Conservation (phyloP, 148 eudicot species). For the Camellia granthamiana region DNA sequence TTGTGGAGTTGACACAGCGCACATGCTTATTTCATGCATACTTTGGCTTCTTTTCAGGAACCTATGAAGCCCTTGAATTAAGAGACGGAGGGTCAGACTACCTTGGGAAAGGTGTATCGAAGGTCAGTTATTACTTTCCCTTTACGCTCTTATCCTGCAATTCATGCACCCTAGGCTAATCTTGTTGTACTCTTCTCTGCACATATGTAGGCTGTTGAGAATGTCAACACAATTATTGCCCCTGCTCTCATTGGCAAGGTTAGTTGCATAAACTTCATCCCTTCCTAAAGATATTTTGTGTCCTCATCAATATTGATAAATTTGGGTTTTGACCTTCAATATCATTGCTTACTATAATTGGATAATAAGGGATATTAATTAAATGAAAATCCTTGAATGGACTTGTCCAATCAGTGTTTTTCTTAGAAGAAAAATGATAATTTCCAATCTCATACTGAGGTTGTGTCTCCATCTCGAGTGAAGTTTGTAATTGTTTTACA, state of each 20-base stretch:
- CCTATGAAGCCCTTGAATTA: constrained; percentile 89
- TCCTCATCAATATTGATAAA: background rate
- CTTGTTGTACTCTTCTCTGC: background rate
- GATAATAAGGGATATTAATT: background rate
- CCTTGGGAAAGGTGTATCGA: constrained; percentile 88
- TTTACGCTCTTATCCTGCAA: background rate
- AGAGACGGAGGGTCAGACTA: constrained; percentile 91
- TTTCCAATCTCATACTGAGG: background rate
- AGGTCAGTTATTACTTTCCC: constrained; percentile 40
- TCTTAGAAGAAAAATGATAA: background rate
- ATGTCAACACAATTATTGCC: constrained; percentile 76
- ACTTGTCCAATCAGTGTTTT: background rate
- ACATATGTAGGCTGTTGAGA: constrained; percentile 59
- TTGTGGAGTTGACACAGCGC: background rate
- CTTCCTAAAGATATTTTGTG: background rate
- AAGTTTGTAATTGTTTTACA: constrained; percentile 1
- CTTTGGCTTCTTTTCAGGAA: constrained; percentile 42
- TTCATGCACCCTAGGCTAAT: constrained; percentile 16
- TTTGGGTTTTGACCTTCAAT: background rate
- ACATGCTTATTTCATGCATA: constrained; percentile 1
- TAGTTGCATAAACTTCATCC: constrained; percentile 14
- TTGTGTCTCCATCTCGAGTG: background rate
- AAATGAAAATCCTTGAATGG: background rate
- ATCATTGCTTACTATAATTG: background rate
- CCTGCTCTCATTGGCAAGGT: constrained; percentile 94